Base-by-base conservation (phyloP, 495 filamentous ascomycete genomes). In the Hyaloscypha hepaticicola region DNA sequence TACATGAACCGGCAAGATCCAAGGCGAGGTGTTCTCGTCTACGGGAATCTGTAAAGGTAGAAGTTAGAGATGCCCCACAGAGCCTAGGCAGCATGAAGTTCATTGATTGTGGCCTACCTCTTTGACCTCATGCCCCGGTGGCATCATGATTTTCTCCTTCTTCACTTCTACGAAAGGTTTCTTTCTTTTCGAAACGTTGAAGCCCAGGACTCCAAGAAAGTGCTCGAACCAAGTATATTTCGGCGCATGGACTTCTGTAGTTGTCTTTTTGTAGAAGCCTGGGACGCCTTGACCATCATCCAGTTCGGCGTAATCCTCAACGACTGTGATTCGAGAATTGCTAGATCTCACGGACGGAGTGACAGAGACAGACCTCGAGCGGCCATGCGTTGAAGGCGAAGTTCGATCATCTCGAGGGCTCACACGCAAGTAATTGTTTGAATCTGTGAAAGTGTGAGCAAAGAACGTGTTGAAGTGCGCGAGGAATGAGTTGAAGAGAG, bases 1-100 rank as follows among this genome's bases (percentile, higher is more conserved):
- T 21, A 53, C 50, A 21, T 53, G 25, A 9, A 53, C 50, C 21
- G 50, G 50, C 50, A 53, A 19, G n/a, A 53, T 53, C 50, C 50
- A 53, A 5, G 50, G 50, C 3, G 50, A 53, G 38, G 14, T 16
- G 38, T 9, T 45, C 19, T 45, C 38, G 38, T 45, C 38, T 45
- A 45, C 16, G 19, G 38, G 19, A 9, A 45, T 45, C 38, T 45
- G 38, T 45, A 16, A 0, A 16, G 0, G 16, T 45, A 16, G 19
- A 33, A 45, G 38, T 45, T 19, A 45, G 38, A 8, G 11, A 1
- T 3, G 38, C 11, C 19, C 38, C 19, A 16, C 5, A 19, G 16
- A 45, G 14, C 11, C 4, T 0, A 45, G 4, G 14, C 12, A 16
- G 38, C 38, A 16, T 16, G 11, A 8, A 45, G 31, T 14, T 45